Conservation (phyloP, 2,329 filamentous ascomycete species). For the Diaporthe citri region DNA sequence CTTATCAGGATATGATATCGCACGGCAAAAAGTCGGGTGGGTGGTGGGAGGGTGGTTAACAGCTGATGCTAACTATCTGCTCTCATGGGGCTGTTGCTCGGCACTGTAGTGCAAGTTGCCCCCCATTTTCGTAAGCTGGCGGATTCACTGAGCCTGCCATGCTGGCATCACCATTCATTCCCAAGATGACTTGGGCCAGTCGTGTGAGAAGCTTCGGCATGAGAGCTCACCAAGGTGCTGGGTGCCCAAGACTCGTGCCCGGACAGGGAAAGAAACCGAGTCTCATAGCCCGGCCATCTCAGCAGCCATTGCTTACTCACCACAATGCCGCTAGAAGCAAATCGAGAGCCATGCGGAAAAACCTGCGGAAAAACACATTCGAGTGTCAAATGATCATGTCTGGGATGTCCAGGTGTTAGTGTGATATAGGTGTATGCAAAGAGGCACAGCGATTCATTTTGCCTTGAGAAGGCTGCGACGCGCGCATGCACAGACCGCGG, state of each 20-base stretch:
- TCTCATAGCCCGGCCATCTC: neutral
- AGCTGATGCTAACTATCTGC: neutral
- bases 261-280: neutral
- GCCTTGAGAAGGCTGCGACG: neutral
- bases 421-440: neutral
- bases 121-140: neutral
- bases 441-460: neutral
- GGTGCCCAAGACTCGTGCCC: neutral
- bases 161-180: neutral
- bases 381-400: neutral
- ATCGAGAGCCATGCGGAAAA: neutral
- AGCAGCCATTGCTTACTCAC: neutral
- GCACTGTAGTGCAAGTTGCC: neutral
- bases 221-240: neutral
- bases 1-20: neutral
- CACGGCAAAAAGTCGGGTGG: neutral
- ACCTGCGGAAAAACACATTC: neutral
- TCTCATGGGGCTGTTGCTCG: neutral
- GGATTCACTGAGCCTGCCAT: neutral
- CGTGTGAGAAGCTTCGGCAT: neutral
- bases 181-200: neutral
- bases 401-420: neutral
- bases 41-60: too few relatives aligned
- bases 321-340: neutral
- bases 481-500: slow-evolving; percentile 14